These are phyloP conservation scores for Pythium aristosporum DNA, from an alignment of 352 stramenopile species.

Conservation along the genomic window DNA sequence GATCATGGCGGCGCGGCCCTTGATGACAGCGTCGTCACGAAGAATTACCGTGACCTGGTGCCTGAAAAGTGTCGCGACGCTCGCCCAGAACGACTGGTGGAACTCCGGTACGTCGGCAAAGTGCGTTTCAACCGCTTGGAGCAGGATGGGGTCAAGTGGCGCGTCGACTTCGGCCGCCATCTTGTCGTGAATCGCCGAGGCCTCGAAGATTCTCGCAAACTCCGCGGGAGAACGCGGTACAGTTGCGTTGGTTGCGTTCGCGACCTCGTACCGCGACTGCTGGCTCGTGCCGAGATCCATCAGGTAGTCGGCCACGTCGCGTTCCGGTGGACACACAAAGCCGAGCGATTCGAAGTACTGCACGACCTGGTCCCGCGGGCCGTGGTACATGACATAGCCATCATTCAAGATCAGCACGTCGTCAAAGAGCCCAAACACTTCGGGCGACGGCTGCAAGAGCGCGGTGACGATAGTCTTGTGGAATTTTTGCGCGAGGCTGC, in stretches of 20 bases:
- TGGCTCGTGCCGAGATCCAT: conserved; percentile 28
- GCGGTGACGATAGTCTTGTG: conserved; percentile 43
- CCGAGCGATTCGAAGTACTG: conserved; percentile 38
- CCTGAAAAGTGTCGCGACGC: conserved; percentile 3
- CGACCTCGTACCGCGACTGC: conserved; percentile 16
- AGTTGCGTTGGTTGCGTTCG: background rate
- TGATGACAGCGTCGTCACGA: conserved; percentile 33
- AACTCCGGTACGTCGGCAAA: conserved; percentile 20
- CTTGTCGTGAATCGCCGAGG: conserved; percentile 22
- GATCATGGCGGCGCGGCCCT: conserved; percentile 27
- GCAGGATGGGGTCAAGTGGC: conserved; percentile 84
- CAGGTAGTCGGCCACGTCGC: conserved; percentile 35
- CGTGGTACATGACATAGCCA: conserved; percentile 44
- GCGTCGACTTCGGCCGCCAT: conserved; percentile 71
- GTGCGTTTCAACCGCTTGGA: conserved; percentile 52
- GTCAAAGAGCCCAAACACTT: conserved; percentile 39
- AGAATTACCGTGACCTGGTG: conserved; percentile 53
- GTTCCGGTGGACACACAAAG: conserved; percentile 26
- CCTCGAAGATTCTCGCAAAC: conserved; percentile 26
- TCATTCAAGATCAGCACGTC: conserved; percentile 47
- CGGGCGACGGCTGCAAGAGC: conserved; percentile 29
- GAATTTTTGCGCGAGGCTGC: conserved; percentile 33
- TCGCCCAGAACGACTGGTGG: conserved; percentile 20
- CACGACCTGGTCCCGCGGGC: conserved; percentile 28
- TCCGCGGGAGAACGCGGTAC: conserved; percentile 8